Evolutionary conservation across 2,329 filamentous ascomycete genomes (phyloP), one percentile per base, ranked within the genome.

Genomic region (Aspergillus costaricaensis): DNA sequence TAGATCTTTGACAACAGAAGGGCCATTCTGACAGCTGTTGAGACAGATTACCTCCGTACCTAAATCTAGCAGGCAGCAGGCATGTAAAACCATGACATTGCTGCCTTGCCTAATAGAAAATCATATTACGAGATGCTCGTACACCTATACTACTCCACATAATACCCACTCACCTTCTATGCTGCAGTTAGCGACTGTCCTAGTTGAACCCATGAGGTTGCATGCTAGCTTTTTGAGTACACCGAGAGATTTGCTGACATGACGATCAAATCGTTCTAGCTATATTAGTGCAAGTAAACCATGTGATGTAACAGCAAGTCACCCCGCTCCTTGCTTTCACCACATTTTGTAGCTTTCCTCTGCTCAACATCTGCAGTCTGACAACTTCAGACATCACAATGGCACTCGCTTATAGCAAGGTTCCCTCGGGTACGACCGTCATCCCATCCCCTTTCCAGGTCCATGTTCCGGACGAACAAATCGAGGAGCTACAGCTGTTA

Each of bases 401-500:
- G 72, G 55, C 68, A 55, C 50, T 66, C 4, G 58, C 67, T 36
- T 77, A 69, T 41, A 63, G 63, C 47, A 70, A 64, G 7, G 55
- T 79, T 4, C 80, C 80, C 14, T 57, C 73, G 25, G 67, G 69
- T 32, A 73, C 76, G 19, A 73, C 73, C 55, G 67, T 77, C 10
- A 57, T 74, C 14, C 73, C 76, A 5, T 74, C 72, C 17, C 77
- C 79, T 0, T 84, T 82, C 70, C 77, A 71, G 15, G 71, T 79
- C 32, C 63, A 74, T 7, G 70, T 83, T 7, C 67, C 79, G 0
- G 79, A 83, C 6, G 70, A 77, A 27, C 76, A 81, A 41, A 62
- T 85, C 2, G 63, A 76, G 14, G 79, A 82, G 21, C 79, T 85
- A 61, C 76, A 79, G 60, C 74, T 79, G 4, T 72, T 85, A 1